Evolutionary conservation across 2,329 filamentous ascomycete species (phyloP).

Genomic region (Mycosphaerelloides madeirae): DNA sequence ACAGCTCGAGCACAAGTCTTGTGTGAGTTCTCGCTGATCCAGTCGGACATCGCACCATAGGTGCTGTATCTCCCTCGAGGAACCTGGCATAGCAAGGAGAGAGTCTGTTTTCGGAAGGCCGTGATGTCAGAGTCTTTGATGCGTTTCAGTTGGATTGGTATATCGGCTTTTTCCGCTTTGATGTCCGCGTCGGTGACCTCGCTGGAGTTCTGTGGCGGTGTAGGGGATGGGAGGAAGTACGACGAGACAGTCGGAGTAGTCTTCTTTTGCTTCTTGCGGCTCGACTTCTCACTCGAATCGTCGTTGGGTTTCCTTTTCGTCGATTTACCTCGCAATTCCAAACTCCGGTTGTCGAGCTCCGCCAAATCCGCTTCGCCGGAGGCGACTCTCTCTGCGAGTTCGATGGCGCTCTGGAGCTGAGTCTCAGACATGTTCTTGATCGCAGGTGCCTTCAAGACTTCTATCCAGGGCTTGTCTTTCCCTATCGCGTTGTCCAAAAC

Average conservation of each 20-base stretch:
- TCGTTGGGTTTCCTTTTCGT: conserved; percentile 21
- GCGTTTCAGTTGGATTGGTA: conserved; percentile 32
- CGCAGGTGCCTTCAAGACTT: conserved; percentile 40
- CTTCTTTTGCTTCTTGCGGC: conserved; percentile 1
- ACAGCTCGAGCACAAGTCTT: conserved; percentile 38
- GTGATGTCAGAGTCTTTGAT: conserved; percentile 47
- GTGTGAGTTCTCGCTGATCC: conserved; percentile 29
- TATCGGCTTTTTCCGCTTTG: conserved; percentile 9
- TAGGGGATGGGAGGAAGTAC: conserved; percentile 29
- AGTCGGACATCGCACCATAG: conserved; percentile 34
- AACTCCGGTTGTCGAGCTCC: conserved; percentile 38
- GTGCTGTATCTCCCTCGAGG: conserved; percentile 34
- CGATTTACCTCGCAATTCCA: conserved; percentile 33
- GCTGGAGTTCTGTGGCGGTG: conserved; percentile 5
- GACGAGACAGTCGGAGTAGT: conserved; percentile 20
- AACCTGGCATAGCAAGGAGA: conserved; percentile 33
- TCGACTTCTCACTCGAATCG: neutral
- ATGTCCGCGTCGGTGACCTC: conserved; percentile 1
- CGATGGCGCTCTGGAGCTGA: conserved; percentile 37
- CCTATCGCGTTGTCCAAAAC: conserved; percentile 42
- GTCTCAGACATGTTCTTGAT: conserved; percentile 40
- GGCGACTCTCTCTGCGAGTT: conserved; percentile 36
- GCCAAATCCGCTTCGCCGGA: conserved; percentile 36
- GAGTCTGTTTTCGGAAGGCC: conserved; percentile 41
- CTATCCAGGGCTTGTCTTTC: conserved; percentile 38